Base-by-base conservation (phyloP, 2,329 filamentous ascomycete species). In the Xylaria multiplex region DNA sequence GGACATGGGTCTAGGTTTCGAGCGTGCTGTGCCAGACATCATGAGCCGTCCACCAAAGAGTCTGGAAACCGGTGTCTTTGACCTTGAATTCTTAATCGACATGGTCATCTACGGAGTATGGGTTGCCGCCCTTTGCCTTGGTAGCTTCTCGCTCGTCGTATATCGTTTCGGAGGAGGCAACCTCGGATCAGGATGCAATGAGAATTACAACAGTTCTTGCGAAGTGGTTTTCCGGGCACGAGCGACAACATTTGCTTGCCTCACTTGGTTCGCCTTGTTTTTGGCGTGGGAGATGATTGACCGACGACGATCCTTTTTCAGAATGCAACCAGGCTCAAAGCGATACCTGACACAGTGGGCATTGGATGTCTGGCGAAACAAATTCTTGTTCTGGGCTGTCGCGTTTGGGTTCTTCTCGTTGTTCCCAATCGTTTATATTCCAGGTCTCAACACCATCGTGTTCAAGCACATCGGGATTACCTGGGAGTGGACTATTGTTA, bases 211-310 rank as follows among this genome's bases (percentile, higher is more conserved):
- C 49, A 74, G 80, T 0, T 74, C 77, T 6, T 92, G 90, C 75
- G 84, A 88, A 32, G 83, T 83, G 0, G 88, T 92, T 6, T 92
- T 90, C 83, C 88, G 88, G 19, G 91, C 90, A 0, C 88, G 91
- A 14, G 89, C 90, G 0, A 92, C 91, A 0, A 90, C 88, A 4
- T 93, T 93, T 74, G 90, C 89, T 37, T 91, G 87, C 70, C 83
- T 93, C 59, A 93, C 90, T 0, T 93, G 91, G 90, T 90, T 90
- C 71, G 89, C 90, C 0, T 84, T 93, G 19, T 91, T 93, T 81
- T 82, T 92, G 5, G 91, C 91, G 0, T 93, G 91, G 91, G 90
- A 93, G 77, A 90, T 92, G 85, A 84, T 92, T 66, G 85, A 91
- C 73, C 85, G 90, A 79, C 88, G 91, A 24, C 86, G 89, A 49